Evolutionary conservation across 805 yeast species (phyloP).

Genomic region (Lipomyces sp.): DNA sequence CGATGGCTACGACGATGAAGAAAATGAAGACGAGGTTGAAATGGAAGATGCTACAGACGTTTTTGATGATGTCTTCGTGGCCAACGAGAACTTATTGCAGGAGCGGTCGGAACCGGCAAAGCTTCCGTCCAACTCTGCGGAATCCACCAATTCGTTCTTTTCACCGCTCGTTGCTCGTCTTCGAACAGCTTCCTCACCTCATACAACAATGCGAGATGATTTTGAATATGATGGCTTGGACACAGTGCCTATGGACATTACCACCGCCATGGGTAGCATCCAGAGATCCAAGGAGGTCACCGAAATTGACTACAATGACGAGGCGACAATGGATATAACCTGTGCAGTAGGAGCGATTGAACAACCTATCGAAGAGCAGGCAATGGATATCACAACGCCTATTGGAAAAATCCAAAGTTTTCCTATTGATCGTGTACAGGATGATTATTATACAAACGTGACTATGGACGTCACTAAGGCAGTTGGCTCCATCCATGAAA

Average conservation of each 20-base stretch:
- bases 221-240: conserved; percentile 21
- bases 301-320: conserved; percentile 19
- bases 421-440: background rate
- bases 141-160: conserved; percentile 5
- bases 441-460: conserved; percentile 17
- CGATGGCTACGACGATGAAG: conserved; percentile 16
- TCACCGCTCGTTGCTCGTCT: conserved; percentile 16
- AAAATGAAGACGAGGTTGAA: conserved; percentile 33
- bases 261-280: conserved; percentile 27
- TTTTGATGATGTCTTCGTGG: conserved; percentile 32
- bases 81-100: background rate
- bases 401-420: conserved; percentile 15
- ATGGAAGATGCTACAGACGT: conserved; percentile 40
- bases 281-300: background rate
- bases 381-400: conserved; percentile 28
- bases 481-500: conserved; percentile 21
- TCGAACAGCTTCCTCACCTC: background rate
- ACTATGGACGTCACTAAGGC: conserved; percentile 36
- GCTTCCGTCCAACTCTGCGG: background rate
- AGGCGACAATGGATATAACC: conserved; percentile 38
- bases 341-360: conserved; percentile 31
- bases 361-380: conserved; percentile 15
- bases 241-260: conserved; percentile 36
- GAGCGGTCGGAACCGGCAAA: background rate
- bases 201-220: conserved; percentile 9